Percentiles rank a stretch among this genome's conserved stretches.
These are phyloP conservation scores for Rhizopogon rudus DNA, from an alignment of 768 basidiomycete species.

Conservation along the genomic window DNA sequence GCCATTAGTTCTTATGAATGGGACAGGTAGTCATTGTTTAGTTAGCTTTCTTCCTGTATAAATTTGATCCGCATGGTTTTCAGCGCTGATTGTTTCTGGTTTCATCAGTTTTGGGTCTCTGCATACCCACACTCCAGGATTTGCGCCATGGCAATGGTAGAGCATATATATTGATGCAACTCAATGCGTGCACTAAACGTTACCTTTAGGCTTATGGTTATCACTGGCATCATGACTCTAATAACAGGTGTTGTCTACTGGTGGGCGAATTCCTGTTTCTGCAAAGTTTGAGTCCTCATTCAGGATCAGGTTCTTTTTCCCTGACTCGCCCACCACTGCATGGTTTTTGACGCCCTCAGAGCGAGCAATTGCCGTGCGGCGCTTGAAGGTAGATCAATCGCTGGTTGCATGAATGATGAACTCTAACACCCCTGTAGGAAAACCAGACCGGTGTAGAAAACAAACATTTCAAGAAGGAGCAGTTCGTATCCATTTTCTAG, in stretches of 20 bases:
- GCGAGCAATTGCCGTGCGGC: constrained; percentile 53
- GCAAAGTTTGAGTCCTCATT: background rate
- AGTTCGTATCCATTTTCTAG: constrained; percentile 39
- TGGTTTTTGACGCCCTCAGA: constrained; percentile 71
- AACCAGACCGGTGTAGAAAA: constrained; percentile 84
- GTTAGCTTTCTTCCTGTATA: background rate
- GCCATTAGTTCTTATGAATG: constrained; percentile 64
- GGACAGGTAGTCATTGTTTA: constrained; percentile 41
- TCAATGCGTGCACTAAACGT: constrained; percentile 1
- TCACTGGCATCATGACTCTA: constrained; percentile 59
- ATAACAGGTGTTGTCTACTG: constrained; percentile 48
- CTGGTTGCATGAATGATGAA: background rate
- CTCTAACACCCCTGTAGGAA: constrained; percentile 29
- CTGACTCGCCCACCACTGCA: constrained; percentile 69
- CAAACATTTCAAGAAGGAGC: constrained; percentile 75
- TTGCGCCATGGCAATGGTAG: constrained; percentile 75
- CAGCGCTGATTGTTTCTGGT: constrained; percentile 67
- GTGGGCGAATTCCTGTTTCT: constrained; percentile 26
- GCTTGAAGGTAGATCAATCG: constrained; percentile 47
- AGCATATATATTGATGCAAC: background rate
- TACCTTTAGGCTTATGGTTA: constrained; percentile 56
- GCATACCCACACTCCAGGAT: constrained; percentile 50
- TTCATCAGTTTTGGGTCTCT: constrained; percentile 65
- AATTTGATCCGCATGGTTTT: background rate
- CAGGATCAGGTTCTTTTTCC: constrained; percentile 54